phyloP scores from a whole-genome alignment of 768 basidiomycete genomes.

The Rhodosporidiobolus sp. region DNA sequence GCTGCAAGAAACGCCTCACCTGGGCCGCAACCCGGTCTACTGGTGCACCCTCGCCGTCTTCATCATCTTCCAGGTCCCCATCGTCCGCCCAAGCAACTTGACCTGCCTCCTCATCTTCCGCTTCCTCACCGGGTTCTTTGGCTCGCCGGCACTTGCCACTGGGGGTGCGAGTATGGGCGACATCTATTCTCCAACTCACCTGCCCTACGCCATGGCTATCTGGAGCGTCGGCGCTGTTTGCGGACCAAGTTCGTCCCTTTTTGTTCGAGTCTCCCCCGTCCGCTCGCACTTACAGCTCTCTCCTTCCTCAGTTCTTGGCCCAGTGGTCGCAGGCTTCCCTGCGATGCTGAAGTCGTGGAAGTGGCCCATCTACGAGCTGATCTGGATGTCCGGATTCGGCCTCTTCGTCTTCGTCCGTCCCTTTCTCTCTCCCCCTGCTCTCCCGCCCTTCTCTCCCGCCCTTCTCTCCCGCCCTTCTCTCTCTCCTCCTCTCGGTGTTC shows the following conservation, averaged over 20 bases:
- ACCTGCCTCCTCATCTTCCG: conserved; percentile 20
- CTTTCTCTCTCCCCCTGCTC: conserved; percentile 5
- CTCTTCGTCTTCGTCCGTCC: conserved; percentile 43
- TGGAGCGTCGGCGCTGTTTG: conserved; percentile 45
- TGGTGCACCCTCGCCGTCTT: conserved; percentile 49
- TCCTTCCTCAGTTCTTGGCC: background rate
- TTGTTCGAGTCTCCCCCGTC: background rate
- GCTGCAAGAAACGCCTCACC: conserved; percentile 48
- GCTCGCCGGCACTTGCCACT: conserved; percentile 50
- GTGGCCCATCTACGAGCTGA: conserved; percentile 49
- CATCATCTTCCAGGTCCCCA: conserved; percentile 47
- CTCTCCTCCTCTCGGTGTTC: no score
- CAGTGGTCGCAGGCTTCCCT: conserved; percentile 46
- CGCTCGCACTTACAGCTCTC: background rate
- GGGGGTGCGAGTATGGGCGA: conserved; percentile 46
- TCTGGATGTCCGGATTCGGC: conserved; percentile 47
- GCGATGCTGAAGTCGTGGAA: conserved; percentile 49
- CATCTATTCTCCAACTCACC: conserved; percentile 1
- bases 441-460: background rate
- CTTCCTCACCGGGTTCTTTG: conserved; percentile 51
- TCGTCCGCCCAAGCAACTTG: background rate
- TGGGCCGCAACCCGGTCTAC: conserved; percentile 50
- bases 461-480: no score
- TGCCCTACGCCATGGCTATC: conserved; percentile 38
- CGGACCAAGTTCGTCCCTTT: conserved; percentile 19